phyloP scores from a whole-genome alignment of 2,329 filamentous ascomycete genomes.

The Trichoderma harzianum region DNA sequence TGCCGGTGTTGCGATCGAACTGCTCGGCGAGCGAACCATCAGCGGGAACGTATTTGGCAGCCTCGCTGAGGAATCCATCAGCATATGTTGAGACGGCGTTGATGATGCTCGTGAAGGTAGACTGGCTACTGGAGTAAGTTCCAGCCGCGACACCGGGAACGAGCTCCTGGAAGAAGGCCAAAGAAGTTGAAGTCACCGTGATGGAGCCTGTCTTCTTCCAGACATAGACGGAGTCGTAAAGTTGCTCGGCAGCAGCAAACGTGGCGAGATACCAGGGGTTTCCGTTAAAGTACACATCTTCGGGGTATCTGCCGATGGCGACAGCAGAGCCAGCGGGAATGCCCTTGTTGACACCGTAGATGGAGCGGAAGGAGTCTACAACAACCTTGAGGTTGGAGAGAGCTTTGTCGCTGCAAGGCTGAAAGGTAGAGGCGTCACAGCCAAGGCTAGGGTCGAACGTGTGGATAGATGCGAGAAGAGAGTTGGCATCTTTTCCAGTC shows the following conservation, averaged over 20 bases:
- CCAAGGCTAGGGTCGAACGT: conserved; percentile 64
- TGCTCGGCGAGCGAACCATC: conserved; percentile 68
- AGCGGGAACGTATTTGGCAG: conserved; percentile 58
- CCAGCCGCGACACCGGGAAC: conserved; percentile 56
- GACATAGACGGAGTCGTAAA: conserved; percentile 72
- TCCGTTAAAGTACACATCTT: conserved; percentile 72
- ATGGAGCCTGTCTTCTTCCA: conserved; percentile 65
- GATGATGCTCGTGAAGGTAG: conserved; percentile 53
- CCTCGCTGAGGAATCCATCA: conserved; percentile 59
- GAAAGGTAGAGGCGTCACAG: conserved; percentile 70
- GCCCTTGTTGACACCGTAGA: conserved; percentile 66
- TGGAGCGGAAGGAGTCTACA: conserved; percentile 70
- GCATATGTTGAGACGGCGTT: conserved; percentile 56
- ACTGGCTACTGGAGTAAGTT: conserved; percentile 52
- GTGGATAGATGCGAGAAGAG: conserved; percentile 63
- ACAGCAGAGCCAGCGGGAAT: conserved; percentile 57
- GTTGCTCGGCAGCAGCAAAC: conserved; percentile 72
- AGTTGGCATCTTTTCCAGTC: conserved; percentile 69
- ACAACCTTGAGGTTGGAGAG: conserved; percentile 74
- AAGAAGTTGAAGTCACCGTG: conserved; percentile 60
- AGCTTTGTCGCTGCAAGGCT: conserved; percentile 68
- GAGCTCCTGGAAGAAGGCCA: conserved; percentile 69
- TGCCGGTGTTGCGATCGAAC: conserved; percentile 52
- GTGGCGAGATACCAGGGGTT: conserved; percentile 82
- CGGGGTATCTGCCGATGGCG: conserved; percentile 64